Base-by-base conservation (phyloP, 2,329 filamentous ascomycete species). In the Elsinoe ampelina region DNA sequence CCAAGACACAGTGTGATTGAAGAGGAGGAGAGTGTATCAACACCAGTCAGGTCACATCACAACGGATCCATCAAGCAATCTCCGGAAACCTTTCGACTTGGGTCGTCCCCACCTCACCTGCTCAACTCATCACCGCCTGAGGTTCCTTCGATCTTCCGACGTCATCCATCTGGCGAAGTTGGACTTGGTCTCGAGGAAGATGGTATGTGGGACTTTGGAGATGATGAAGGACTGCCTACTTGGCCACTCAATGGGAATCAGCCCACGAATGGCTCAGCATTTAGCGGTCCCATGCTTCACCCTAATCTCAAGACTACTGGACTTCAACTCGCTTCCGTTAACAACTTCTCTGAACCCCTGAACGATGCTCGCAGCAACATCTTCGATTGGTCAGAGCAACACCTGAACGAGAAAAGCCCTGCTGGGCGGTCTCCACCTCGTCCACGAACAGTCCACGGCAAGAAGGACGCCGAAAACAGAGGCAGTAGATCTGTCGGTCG, bases 331-430 rank as follows among this genome's bases (percentile, higher is more conserved):
- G 19, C 54, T 47, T 38, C 54, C 1, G 19, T 13, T 5, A 56
- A 47, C 15, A 42, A 47, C 17, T 47, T 56, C 13, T 38, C 54
- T 26, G 54, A 45, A 8, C 32, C 15, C 5, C 6, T 15, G 20
- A 35, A 66, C 61, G 73, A 71, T 58, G 71, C 70, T 45, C 77
- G 74, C 59, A 87, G 85, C 68, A 90, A 80, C 62, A 74, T 91
- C 2, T 91, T 91, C 63, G 87, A 91, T 68, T 89, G 86, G 86
- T 83, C 84, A 48, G 87, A 91, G 67, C 78, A 84, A 12, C 71
- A 80, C 22, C 72, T 75, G 5, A 75, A 80, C 58, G 85, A 87
- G 57, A 86, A 83, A 70, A 72, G 75, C 54, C 80, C 85, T 47
- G 71, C 73, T 13, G 79, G 78, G 58, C 79, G 79, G 26, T 77